These are phyloP conservation scores for Anthoceros angustus DNA, from an alignment of 225 moss, liverwort and hornwort species.

Conservation along the genomic window DNA sequence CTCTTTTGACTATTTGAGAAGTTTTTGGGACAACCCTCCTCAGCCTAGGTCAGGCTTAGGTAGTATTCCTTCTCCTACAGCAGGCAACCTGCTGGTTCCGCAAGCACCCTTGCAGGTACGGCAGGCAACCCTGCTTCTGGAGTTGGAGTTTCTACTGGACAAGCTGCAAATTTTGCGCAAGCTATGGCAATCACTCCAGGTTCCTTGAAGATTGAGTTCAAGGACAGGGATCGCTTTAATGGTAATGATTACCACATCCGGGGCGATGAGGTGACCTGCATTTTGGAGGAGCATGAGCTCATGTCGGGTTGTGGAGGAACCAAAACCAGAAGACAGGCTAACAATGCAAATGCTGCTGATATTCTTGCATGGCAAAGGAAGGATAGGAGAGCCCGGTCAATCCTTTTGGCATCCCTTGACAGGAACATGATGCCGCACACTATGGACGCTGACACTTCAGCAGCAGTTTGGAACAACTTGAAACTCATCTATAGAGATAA, in stretches of 20 bases:
- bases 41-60: neutral
- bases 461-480: neutral
- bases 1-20: neutral
- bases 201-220: slow-evolving; percentile 1
- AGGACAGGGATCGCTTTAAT: neutral
- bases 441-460: neutral
- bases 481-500: neutral
- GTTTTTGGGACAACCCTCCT: neutral
- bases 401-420: slow-evolving; percentile 1
- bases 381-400: neutral
- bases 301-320: neutral
- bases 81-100: neutral
- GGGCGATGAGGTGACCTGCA: neutral
- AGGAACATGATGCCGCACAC: neutral
- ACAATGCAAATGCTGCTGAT: slow-evolving; percentile 1
- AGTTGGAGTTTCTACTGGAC: neutral
- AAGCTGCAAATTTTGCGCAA: neutral
- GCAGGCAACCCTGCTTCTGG: neutral
- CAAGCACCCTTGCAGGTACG: neutral
- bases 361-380: slow-evolving; percentile 1
- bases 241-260: neutral
- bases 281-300: slow-evolving; percentile 1
- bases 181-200: neutral
- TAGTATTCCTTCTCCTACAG: neutral
- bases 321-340: neutral